Percentiles rank a stretch among this genome's conserved stretches.
Evolutionary conservation across 352 stramenopile genomes (phyloP).

Genomic region (Aphanomyces euteiches): DNA sequence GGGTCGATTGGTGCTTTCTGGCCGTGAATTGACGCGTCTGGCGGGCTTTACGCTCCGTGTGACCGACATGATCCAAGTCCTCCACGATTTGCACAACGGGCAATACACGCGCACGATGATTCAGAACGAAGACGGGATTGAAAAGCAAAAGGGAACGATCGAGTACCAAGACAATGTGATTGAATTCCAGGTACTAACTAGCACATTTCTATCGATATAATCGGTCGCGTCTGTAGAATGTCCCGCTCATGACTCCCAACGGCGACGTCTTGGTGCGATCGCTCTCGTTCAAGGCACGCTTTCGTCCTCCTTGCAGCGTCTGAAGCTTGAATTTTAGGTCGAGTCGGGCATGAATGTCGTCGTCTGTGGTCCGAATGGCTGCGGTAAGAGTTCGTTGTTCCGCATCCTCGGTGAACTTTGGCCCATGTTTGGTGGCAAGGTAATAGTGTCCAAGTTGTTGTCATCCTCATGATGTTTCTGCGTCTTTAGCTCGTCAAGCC

Average conservation of each 20-base stretch:
- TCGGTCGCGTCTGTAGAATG: constrained; percentile 34
- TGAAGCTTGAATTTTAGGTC: constrained; percentile 47
- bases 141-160: constrained; percentile 49
- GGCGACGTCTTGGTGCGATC: constrained; percentile 81
- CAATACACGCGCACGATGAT: constrained; percentile 77
- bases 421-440: constrained; percentile 68
- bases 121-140: constrained; percentile 38
- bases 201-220: neutral
- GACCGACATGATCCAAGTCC: constrained; percentile 75
- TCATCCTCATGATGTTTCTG: constrained; percentile 4
- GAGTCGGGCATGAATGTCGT: constrained; percentile 88
- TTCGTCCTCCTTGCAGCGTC: neutral
- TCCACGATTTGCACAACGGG: constrained; percentile 56
- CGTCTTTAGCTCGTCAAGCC: constrained; percentile 57
- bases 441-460: neutral
- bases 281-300: constrained; percentile 48
- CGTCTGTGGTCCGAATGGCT: constrained; percentile 78
- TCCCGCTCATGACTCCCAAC: constrained; percentile 85
- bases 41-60: constrained; percentile 74
- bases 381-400: constrained; percentile 86
- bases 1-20: constrained; percentile 79
- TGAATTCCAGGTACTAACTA: constrained; percentile 56
- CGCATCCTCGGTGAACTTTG: constrained; percentile 84
- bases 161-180: constrained; percentile 69
- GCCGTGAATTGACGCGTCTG: constrained; percentile 76